Base-by-base conservation (phyloP, 176 grass and related monocot genomes). In the Hyparrhenia diplandra region DNA sequence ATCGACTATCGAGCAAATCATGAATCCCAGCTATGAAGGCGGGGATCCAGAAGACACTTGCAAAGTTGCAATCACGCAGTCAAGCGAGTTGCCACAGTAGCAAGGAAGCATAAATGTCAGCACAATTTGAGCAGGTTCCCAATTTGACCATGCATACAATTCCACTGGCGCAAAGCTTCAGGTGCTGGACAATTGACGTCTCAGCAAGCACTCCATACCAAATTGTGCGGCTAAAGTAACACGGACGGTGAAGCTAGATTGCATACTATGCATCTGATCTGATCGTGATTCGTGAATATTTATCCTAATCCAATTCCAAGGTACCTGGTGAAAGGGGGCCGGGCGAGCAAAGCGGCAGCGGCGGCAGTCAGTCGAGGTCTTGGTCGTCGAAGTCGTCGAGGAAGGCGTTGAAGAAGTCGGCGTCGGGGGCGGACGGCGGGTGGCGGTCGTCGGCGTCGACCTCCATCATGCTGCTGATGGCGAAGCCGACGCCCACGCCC, bases 321-420 rank as follows among this genome's bases (percentile, higher is more conserved):
- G 23, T 59, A 59, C 55, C 54, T 36, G 55, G n/a, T 25, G n/a
- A n/a, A 59, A 59, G 55, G n/a, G 55, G 9, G 3, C 10, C 4
- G 55, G n/a, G 55, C n/a, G 55, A 61, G n/a, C 32, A 40, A 18
- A 23, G 16, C 2, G 1, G 7, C 2, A 2, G 7, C 20, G 20
- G 23, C 55, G 5, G 4, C 9, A 13, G 9, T 82, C 65, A 87
- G 73, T 61, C 59, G 72, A 93, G 49, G 85, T 90, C 91, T 17
- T 85, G 69, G 73, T 90, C 85, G 67, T 93, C 77, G 85, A 93
- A 93, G 73, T 93, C 91, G 67, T 93, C 91, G 49, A 63, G 28
- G 78, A 93, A 90, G 77, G 78, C 86, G 82, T 87, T 90, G 85
- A 93, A 90, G 91, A 93, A 93, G 64, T 90, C 85, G 62, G 78